phyloP scores from a whole-genome alignment of 345 rosid genomes.

The Citrus sp. region DNA sequence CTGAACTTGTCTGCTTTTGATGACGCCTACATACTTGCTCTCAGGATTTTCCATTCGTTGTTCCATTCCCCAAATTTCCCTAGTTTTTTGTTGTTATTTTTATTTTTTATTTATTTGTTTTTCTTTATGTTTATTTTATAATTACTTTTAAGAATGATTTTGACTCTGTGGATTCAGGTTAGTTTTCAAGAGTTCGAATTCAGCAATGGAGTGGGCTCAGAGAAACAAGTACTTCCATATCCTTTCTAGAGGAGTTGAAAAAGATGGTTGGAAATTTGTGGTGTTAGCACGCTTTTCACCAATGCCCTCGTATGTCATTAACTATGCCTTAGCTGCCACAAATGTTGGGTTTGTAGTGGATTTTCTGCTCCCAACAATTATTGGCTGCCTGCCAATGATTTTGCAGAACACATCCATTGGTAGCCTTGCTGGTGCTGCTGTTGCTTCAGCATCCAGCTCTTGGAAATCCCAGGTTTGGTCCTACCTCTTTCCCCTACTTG shows the following conservation, averaged over 20 bases:
- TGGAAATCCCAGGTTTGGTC: conserved; percentile 63
- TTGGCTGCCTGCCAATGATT: conserved; percentile 91
- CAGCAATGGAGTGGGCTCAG: conserved; percentile 68
- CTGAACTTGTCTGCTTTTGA: neutral
- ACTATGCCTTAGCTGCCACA: conserved; percentile 91
- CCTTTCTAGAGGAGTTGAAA: conserved; percentile 79
- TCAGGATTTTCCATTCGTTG: conserved; percentile 1
- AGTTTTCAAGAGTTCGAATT: conserved; percentile 60
- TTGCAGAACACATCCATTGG: conserved; percentile 93
- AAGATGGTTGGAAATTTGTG: conserved; percentile 92
- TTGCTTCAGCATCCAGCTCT: conserved; percentile 64
- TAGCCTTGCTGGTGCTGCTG: conserved; percentile 94
- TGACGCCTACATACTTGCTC: neutral
- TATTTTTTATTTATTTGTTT: no score
- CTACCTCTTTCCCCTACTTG: conserved; percentile 68
- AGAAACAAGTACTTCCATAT: conserved; percentile 69
- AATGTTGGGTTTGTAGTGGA: conserved; percentile 70
- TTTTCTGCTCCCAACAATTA: conserved; percentile 77
- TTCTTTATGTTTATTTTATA: neutral
- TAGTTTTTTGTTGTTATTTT: no score
- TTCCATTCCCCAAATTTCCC: neutral
- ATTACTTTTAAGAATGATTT: neutral
- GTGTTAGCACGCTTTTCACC: conserved; percentile 97
- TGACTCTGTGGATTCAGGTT: conserved; percentile 41
- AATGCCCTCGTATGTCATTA: conserved; percentile 79